Evolutionary conservation across 225 moss, liverwort and hornwort genomes (phyloP).

Genomic region (Pseudisothecium myosuroides): DNA sequence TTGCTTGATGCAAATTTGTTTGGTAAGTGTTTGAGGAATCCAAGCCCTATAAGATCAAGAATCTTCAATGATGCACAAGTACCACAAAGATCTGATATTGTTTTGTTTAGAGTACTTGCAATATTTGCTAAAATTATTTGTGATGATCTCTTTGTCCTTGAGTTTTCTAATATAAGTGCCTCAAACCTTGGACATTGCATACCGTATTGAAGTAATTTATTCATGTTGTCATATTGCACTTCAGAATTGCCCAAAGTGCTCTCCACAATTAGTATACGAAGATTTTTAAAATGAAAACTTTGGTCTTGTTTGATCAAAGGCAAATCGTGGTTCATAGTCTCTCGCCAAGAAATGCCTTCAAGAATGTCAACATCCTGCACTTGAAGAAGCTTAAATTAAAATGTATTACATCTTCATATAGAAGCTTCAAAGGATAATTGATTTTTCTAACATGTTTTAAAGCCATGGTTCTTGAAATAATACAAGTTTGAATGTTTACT

Average conservation of each 20-base stretch:
- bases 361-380: not conserved
- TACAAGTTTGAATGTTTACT: not conserved
- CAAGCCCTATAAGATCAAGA: not conserved
- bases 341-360: not conserved
- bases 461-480: not conserved
- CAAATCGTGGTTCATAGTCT: not conserved
- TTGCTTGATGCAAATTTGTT: not conserved
- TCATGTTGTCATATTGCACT: not conserved
- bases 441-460: not conserved
- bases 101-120: not conserved
- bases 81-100: not conserved
- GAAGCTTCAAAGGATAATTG: not conserved
- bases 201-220: not conserved
- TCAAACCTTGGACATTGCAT: not conserved
- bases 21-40: not conserved
- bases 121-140: not conserved
- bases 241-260: accelerated
- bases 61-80: not conserved
- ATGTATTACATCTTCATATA: not conserved
- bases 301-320: not conserved
- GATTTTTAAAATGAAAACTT: not conserved
- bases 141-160: not conserved
- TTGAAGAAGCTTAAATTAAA: not conserved
- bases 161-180: not conserved
- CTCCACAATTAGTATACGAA: not conserved